Evolutionary conservation across 2,329 filamentous ascomycete species (phyloP).

Genomic region (Rosellinia necatrix): DNA sequence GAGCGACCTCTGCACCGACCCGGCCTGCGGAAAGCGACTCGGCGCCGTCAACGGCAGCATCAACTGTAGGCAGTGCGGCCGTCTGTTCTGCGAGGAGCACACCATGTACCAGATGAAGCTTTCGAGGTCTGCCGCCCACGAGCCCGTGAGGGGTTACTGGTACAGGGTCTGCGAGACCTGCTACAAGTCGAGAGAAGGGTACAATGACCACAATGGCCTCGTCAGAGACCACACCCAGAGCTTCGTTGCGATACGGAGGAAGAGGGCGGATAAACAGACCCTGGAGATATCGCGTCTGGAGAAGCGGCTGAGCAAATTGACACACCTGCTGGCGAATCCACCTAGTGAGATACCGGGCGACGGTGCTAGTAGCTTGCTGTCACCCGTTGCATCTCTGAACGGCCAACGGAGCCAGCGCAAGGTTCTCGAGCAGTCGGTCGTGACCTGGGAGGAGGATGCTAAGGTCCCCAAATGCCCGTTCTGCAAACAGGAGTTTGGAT

Average conservation of each 20-base stretch:
- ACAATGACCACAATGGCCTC: constrained; percentile 83
- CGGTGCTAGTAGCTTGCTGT: constrained; percentile 59
- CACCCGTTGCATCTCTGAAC: constrained; percentile 63
- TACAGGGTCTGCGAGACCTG: constrained; percentile 98
- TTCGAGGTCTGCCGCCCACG: constrained; percentile 84
- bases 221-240: constrained; percentile 72
- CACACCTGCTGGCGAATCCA: constrained; percentile 77
- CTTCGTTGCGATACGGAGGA: constrained; percentile 74
- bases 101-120: constrained; percentile 99
- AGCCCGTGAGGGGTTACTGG: constrained; percentile 89
- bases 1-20: constrained; percentile 84
- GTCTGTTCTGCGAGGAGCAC: constrained; percentile 93
- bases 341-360: constrained; percentile 60
- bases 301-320: constrained; percentile 88
- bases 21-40: constrained; percentile 78
- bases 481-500: constrained; percentile 93
- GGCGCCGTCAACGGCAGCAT: constrained; percentile 81
- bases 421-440: constrained; percentile 84
- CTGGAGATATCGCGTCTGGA: constrained; percentile 89
- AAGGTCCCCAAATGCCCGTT: constrained; percentile 83
- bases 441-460: constrained; percentile 93
- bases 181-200: constrained; percentile 94
- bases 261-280: constrained; percentile 80
- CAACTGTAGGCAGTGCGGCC: constrained; percentile 92
- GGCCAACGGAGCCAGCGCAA: constrained; percentile 79